Evolutionary conservation across 805 yeast genomes (phyloP).

Genomic region (Candida mattraensis): DNA sequence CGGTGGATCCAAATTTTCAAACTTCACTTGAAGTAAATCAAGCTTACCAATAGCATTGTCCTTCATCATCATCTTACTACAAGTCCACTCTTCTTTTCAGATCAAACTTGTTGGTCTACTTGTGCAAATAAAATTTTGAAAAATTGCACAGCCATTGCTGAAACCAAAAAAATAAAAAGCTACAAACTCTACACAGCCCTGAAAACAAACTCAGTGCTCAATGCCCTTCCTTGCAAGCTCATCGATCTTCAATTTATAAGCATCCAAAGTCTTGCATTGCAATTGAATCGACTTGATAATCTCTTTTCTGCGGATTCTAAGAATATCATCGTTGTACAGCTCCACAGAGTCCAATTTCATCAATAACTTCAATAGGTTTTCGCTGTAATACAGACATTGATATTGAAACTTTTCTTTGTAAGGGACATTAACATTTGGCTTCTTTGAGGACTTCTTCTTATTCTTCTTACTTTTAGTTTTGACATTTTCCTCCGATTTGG

Average conservation of each 20-base stretch:
- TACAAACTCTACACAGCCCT: slow-evolving; percentile 1
- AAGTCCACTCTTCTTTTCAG: no score
- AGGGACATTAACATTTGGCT: slow-evolving; percentile 7
- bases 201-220: no score
- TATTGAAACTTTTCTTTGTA: slow-evolving; percentile 37
- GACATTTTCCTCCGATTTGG: slow-evolving; percentile 6
- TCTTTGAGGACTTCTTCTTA: slow-evolving; percentile 9
- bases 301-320: slow-evolving; percentile 59
- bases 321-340: slow-evolving; percentile 43
- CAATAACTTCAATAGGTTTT: slow-evolving; percentile 63
- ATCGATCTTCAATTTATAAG: slow-evolving; percentile 22
- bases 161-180: slow-evolving; percentile 1
- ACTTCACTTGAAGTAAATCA: slow-evolving; percentile 56
- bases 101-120: neutral
- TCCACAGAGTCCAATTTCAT: slow-evolving; percentile 64
- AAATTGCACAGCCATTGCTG: slow-evolving; percentile 8
- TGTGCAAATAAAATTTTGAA: slow-evolving; percentile 3
- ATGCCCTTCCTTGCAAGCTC: slow-evolving; percentile 19
- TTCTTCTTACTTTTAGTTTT: slow-evolving; percentile 10
- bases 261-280: slow-evolving; percentile 55
- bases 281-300: slow-evolving; percentile 61
- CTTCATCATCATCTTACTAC: no score
- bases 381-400: slow-evolving; percentile 60
- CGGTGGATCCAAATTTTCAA: slow-evolving; percentile 42
- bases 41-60: slow-evolving; percentile 51